Evolutionary conservation across 2,329 filamentous ascomycete genomes (phyloP), one percentile per base, ranked within the genome.

Genomic region (Alternaria brassicicola): DNA sequence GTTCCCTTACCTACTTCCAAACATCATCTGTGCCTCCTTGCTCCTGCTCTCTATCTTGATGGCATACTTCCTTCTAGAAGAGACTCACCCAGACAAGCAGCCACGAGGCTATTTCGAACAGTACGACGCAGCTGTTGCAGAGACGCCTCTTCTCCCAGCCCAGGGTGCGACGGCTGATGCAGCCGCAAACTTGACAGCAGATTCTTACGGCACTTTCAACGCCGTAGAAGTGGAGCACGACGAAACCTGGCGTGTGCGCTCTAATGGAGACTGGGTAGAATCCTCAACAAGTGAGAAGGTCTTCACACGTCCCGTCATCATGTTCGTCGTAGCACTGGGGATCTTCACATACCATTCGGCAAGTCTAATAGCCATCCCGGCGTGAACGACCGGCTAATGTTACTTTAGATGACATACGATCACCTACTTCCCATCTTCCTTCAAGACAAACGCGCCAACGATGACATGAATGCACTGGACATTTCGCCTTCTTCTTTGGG

Each of bases 391-490:
- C 23, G n/a, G 30, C 59, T 63, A 31, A 66, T 47, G 6, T 25
- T 13, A 17, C 45, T 21, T 30, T 23, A 73, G 69, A 97, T 97
- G 93, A 93, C 90, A 0, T 97, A 92, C 78, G 94, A 97, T 72
- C 91, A 96, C 74, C 84, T 97, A 1, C 83, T 97, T 52, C 93
- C 93, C 7, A 97, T 97, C 59, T 97, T 97, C 78, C 87, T 97
- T 50, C 93, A 97, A 75, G 93, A 97, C 68, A 84, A 88, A 38
- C 84, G 85, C 28, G 79, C 67, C 30, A 62, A 70, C 26, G 57
- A 71, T 49, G 68, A 73, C 28, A 56, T 77, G 78, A 61, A 72
- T 19, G 62, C 70, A 15, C 62, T 72, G 43, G 53, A 65, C 10
- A 42, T 76, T 9, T 62, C 69, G 4, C 55, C 62, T 15, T 68